These are phyloP conservation scores for Cardiospermum halicacabum DNA, from an alignment of 345 rosid species.

Conservation along the genomic window DNA sequence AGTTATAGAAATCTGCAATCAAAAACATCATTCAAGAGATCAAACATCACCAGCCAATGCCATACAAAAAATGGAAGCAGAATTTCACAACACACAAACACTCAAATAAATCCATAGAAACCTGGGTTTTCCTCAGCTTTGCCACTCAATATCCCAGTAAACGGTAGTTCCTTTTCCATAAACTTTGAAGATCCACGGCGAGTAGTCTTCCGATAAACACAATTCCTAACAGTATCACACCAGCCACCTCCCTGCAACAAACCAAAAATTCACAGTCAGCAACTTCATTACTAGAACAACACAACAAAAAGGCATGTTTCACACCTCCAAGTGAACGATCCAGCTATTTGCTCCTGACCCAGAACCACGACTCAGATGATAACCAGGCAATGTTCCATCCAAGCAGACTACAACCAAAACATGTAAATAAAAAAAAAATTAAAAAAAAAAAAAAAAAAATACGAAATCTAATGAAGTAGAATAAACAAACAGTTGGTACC, in stretches of 20 bases:
- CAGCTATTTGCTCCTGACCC: slow-evolving; percentile 80
- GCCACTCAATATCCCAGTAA: slow-evolving; percentile 74
- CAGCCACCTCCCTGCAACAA: slow-evolving; percentile 84
- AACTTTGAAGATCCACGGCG: slow-evolving; percentile 72
- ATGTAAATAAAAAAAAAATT: background rate
- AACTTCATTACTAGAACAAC: background rate
- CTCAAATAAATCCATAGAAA: slow-evolving; percentile 15
- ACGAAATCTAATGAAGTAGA: background rate
- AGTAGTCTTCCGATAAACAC: slow-evolving; percentile 68
- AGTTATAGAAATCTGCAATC: slow-evolving; percentile 77
- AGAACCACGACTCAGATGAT: slow-evolving; percentile 66
- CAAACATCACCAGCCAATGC: background rate
- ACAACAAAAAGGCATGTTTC: background rate
- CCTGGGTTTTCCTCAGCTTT: slow-evolving; percentile 82
- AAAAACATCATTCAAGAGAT: background rate
- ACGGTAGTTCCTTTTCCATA: slow-evolving; percentile 69
- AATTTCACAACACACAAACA: background rate
- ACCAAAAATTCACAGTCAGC: background rate
- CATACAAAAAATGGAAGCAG: background rate
- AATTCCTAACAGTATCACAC: slow-evolving; percentile 58
- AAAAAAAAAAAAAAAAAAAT: background rate
- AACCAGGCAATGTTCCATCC: slow-evolving; percentile 89
- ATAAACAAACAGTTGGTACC: slow-evolving; percentile 1
- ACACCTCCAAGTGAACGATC: slow-evolving; percentile 85
- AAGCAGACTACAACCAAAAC: slow-evolving; percentile 51